Evolutionary conservation across 345 rosid genomes (phyloP), one percentile per base, ranked within the genome.

Genomic region (Corymbia maculata): DNA sequence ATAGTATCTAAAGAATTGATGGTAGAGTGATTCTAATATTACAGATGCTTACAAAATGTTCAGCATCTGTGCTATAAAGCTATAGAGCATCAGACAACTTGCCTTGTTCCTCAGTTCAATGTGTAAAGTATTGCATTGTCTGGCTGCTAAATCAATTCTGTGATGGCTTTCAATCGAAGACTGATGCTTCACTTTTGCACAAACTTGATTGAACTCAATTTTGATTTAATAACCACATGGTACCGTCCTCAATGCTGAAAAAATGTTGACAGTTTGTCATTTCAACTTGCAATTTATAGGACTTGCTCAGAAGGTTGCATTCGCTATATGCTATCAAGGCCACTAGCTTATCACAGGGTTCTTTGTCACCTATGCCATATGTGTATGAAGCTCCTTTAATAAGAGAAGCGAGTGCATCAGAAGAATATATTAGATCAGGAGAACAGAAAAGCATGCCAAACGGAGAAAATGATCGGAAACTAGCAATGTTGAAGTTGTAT

Each of bases 221-320:
- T 75, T 42, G 49, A 44, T 75, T 36, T 36, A 75, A 32, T 75
- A 10, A 42, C 45, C 49, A 10, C 22, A 42, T 42, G 24, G 8
- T 3, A 42, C 84, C 42, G 84, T 75, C 84, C 84, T 36, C 42
- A 45, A 75, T 75, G 84, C 49, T 42, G 84, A 75, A 75, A 61
- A 28, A 42, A 51, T 85, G 28, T 57, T 86, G 12, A 28, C 49
- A 7, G 68, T 28, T 32, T 86, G 15, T 86, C 49, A 52, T 86
- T 85, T 52, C 53, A 70, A 75, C 49, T 75, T 75, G 84, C 84
- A 42, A 75, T 75, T 19, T 75, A 44, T 55, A 96, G 99, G 97
- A 86, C 88, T 92, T 97, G 89, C 91, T 95, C 91, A 95, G 99
- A 90, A 95, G 92, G 91, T 89, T 97, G 85, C 95, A 93, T 90